Base-by-base conservation (phyloP, 2,329 filamentous ascomycete genomes). In the Laburnicola sp. region DNA sequence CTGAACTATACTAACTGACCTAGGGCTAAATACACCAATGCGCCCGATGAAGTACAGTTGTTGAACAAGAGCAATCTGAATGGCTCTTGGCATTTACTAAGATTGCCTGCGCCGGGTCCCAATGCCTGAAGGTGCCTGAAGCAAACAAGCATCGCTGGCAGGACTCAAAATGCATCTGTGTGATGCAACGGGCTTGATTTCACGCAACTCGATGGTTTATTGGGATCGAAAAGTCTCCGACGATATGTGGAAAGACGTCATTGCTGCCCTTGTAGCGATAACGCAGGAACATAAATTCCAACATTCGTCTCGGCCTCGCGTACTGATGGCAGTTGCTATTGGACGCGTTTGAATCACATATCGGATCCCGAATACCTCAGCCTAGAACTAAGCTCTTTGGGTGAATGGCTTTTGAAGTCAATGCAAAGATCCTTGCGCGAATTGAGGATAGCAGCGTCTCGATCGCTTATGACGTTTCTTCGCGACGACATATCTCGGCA, bases 371-470 rank as follows among this genome's bases (percentile, higher is more conserved):
- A 79, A 3, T 77, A 88, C 46, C 74, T 93, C 27, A 83, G 89
- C 57, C 75, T 97, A 2, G 82, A 86, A 51, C 77, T 75, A 1
- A 91, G 89, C 6, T 70, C 75, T 0, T 75, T 90, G 35, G 91
- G 89, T 0, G 86, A 92, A 63, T 93, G 89, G 83, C 92, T 91
- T 65, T 75, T 97, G 3, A 84, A 87, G 59, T 90, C 88, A 0
- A 76, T 97, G 34, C 86, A 87, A 57, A 96, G 92, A 71, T 95
- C 92, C 1, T 73, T 91, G 21, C 83, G 93, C 65, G 94, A 97
- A 69, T 76, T 97, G 26, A 86, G 93, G 28, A 83, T 97, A 61
- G 87, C 87, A 32, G 88, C 92, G 51, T 88, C 87, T 31, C 81
- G 83, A 53, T 84, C 86, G 0, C 69, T 93, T 25, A 78, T 85